A percentile compares a stretch with the other conserved stretches of the same genome.
Evolutionary conservation across 2,329 filamentous ascomycete genomes (phyloP).

Genomic region (Pestalotiopsis sp.): DNA sequence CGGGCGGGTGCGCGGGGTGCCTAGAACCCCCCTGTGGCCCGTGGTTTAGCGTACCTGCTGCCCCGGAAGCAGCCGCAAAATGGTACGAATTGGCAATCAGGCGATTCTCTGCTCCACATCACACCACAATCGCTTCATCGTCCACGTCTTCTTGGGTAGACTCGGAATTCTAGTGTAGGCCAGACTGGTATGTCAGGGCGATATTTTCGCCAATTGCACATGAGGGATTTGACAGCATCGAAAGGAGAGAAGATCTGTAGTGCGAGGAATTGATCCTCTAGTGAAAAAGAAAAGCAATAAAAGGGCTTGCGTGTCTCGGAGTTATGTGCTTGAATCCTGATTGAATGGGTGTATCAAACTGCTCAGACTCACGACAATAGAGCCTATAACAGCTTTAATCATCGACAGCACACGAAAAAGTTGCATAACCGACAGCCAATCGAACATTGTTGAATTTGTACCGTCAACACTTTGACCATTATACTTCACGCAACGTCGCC

Average conservation of each 20-base stretch:
- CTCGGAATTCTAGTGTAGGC: background rate
- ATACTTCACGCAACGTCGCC: background rate
- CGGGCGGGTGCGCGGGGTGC: background rate
- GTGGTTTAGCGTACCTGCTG: background rate
- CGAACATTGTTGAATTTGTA: background rate
- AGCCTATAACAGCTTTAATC: too few relatives aligned
- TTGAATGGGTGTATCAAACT: too few relatives aligned
- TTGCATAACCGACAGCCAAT: background rate
- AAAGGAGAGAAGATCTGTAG: background rate
- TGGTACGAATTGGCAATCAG: background rate
- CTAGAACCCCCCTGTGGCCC: background rate
- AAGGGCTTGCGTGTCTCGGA: background rate
- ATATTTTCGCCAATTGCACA: slow-evolving; percentile 1
- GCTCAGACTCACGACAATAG: too few relatives aligned
- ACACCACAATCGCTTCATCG: slow-evolving; percentile 6
- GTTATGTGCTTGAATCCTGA: background rate
- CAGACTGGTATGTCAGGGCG: background rate
- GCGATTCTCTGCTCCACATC: slow-evolving; percentile 2
- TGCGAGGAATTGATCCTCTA: background rate
- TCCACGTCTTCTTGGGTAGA: background rate
- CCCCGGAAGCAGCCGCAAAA: slow-evolving; percentile 1
- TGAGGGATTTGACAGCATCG: slow-evolving; percentile 2
- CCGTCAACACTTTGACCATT: too few relatives aligned
- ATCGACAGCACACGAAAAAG: too few relatives aligned
- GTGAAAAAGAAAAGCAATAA: background rate